Evolutionary conservation across 768 basidiomycete genomes (phyloP).

Genomic region (Sutorius australiensis): DNA sequence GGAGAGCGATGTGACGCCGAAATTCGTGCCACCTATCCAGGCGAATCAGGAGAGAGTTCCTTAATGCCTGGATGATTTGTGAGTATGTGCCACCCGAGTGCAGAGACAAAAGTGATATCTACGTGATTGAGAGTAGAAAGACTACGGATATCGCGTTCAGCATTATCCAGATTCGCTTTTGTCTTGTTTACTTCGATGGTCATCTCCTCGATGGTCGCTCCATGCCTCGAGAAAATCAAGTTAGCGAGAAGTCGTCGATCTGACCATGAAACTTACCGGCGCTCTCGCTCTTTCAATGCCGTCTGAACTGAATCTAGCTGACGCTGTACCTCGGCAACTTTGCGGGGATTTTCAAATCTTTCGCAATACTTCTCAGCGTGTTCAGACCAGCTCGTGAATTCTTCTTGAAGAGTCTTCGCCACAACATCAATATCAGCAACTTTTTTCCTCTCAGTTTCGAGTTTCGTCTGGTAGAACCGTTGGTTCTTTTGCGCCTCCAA

Average conservation of each 20-base stretch:
- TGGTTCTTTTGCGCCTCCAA: constrained; percentile 47
- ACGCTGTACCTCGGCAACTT: constrained; percentile 51
- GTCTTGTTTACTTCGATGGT: constrained; percentile 65
- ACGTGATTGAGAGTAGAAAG: constrained; percentile 68
- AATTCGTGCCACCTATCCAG: constrained; percentile 81
- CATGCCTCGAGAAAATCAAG: constrained; percentile 46
- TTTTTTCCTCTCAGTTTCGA: constrained; percentile 45
- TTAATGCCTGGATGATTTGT: constrained; percentile 51
- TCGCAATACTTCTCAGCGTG: constrained; percentile 63
- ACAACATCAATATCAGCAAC: constrained; percentile 44
- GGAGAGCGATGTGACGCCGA: constrained; percentile 82
- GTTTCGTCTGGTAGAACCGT: constrained; percentile 49
- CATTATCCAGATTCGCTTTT: constrained; percentile 53
- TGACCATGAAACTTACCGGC: constrained; percentile 38
- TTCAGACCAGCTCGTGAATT: constrained; percentile 64
- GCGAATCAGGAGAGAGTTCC: constrained; percentile 60
- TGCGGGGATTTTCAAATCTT: constrained; percentile 55
- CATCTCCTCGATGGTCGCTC: constrained; percentile 76
- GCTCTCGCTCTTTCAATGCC: constrained; percentile 65
- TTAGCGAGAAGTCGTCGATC: constrained; percentile 1
- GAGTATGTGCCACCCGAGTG: constrained; percentile 1
- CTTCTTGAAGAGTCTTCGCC: constrained; percentile 51
- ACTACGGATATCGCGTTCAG: constrained; percentile 58
- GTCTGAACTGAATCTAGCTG: constrained; percentile 59
- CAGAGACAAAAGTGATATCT: constrained; percentile 5